Base-by-base conservation (phyloP, 352 stramenopile species). In the Thalassiosira oceanica region DNA sequence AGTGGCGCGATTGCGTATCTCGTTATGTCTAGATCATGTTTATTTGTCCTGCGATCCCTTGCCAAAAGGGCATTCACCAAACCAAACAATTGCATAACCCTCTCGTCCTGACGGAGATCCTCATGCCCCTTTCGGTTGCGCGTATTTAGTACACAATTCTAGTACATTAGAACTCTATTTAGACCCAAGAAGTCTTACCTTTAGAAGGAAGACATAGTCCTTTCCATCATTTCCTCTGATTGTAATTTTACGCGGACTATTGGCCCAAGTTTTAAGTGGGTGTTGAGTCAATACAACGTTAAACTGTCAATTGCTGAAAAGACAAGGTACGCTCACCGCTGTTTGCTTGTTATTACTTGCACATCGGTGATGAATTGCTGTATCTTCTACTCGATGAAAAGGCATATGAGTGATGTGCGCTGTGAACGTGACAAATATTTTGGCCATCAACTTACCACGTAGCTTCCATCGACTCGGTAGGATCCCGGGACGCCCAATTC, bases 81-180 rank as follows among this genome's bases (percentile, higher is more conserved):
- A 1, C 96, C 96, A 80, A 99, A 99, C 0, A 99, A 79, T 78
- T 99, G 97, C 89, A 98, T 99, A 31, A 99, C 96, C 18, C 96
- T 88, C 79, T 99, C 97, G 72, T 99, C 97, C 82, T 99, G 96
- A 15, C 97, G 84, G 43, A 99, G 76, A 87, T 99, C 97, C 80
- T 99, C 97, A 72, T 99, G 95, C 11, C 96, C 97, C 82, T n/a
- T n/a, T n/a, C n/a, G n/a, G n/a, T n/a, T n/a, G n/a, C n/a, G n/a
- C n/a, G n/a, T n/a, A n/a, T n/a, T n/a, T n/a, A n/a, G n/a, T n/a
- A n/a, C n/a, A n/a, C n/a, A n/a, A n/a, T n/a, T n/a, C n/a, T n/a
- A n/a, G n/a, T n/a, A n/a, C n/a, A n/a, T n/a, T n/a, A n/a, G n/a
- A n/a, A n/a, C n/a, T n/a, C n/a, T n/a, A n/a, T n/a, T n/a, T n/a